These are phyloP conservation scores for Sporothrix variecibatus DNA, from an alignment of 2,329 filamentous ascomycete genomes.

Conservation along the genomic window DNA sequence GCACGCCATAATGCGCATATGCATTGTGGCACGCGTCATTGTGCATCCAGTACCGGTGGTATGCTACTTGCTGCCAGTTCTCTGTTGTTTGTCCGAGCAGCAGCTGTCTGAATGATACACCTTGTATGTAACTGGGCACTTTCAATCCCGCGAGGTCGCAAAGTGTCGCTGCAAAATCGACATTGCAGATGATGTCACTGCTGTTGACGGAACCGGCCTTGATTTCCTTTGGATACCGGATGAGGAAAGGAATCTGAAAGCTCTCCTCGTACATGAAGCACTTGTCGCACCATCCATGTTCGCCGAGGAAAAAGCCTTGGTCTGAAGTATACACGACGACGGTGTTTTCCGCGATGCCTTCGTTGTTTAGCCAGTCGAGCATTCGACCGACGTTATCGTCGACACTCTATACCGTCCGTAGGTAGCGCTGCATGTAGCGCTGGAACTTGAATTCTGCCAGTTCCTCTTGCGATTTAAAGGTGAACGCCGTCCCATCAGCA, in stretches of 20 bases:
- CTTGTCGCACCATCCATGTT: constrained; percentile 61
- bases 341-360: constrained; percentile 46
- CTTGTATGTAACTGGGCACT: constrained; percentile 40
- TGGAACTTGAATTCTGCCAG: constrained; percentile 58
- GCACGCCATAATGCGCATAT: constrained; percentile 54
- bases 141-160: constrained; percentile 48
- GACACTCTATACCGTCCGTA: constrained; percentile 54
- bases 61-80: not conserved
- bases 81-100: not conserved
- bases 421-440: constrained; percentile 58
- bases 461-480: constrained; percentile 38
- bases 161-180: constrained; percentile 56
- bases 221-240: constrained; percentile 45
- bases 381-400: constrained; percentile 55
- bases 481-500: not conserved
- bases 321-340: constrained; percentile 57
- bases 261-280: constrained; percentile 60
- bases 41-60: constrained; percentile 58
- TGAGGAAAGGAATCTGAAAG: constrained; percentile 58
- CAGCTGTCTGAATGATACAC: not conserved
- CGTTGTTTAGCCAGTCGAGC: constrained; percentile 17
- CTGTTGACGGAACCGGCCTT: constrained; percentile 44
- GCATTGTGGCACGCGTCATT: constrained; percentile 52
- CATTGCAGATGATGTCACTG: constrained; percentile 42
- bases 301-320: constrained; percentile 58